Evolutionary conservation across 2,329 filamentous ascomycete genomes (phyloP).

Genomic region (Graphilbum fragrans): DNA sequence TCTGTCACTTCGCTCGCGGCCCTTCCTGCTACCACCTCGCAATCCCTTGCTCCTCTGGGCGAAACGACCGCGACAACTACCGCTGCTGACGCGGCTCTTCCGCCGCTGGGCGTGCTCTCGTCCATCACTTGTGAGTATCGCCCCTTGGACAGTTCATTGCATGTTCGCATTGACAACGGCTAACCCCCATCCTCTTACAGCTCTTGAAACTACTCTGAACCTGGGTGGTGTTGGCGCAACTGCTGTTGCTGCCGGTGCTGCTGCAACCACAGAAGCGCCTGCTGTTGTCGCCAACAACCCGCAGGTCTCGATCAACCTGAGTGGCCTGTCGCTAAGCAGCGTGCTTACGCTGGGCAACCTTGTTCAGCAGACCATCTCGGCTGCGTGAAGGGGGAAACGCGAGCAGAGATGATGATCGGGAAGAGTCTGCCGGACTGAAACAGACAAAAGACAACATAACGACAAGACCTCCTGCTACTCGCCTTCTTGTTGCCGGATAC

Average conservation of each 20-base stretch:
- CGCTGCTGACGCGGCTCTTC: not conserved
- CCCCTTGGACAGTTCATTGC: no score
- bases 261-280: slow-evolving; percentile 11
- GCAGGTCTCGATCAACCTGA: slow-evolving; percentile 22
- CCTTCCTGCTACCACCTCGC: not conserved
- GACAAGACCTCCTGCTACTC: no score
- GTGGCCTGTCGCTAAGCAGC: slow-evolving; percentile 28
- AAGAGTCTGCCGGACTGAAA: no score
- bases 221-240: slow-evolving; percentile 14
- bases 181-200: not conserved
- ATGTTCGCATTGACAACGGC: no score
- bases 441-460: no score
- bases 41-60: not conserved
- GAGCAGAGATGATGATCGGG: no score
- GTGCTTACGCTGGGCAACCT: slow-evolving; percentile 32
- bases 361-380: slow-evolving; percentile 13
- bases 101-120: not conserved
- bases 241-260: slow-evolving; percentile 11
- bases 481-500: no score
- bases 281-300: slow-evolving; percentile 15
- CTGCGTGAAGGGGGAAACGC: slow-evolving; percentile 2
- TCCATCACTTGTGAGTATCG: not conserved
- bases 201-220: slow-evolving; percentile 16
- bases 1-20: not conserved
- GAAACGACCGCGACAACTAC: not conserved